Conservation (phyloP, 1,284 basidiomycete species). For the Melanopsichium pennsylvanicum region DNA sequence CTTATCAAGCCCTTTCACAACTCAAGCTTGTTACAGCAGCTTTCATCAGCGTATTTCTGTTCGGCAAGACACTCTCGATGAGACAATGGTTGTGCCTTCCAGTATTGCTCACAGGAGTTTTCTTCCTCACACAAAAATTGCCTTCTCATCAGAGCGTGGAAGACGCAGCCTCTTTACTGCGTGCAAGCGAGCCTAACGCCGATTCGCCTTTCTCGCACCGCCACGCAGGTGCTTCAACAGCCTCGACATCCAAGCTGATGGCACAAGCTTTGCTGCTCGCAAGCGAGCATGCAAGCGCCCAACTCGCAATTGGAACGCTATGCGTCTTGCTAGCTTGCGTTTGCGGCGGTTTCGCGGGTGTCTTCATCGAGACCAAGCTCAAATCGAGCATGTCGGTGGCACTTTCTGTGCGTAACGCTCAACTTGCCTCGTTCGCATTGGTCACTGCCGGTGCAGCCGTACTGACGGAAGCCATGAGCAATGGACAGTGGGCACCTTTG, state of each 20-base stretch:
- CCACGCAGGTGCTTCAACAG: not conserved
- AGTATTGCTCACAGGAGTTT: slow-evolving; percentile 16
- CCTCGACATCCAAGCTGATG: not conserved
- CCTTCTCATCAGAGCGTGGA: not conserved
- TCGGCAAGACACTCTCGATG: slow-evolving; percentile 15
- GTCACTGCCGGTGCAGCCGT: slow-evolving; percentile 19
- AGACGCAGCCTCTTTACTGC: slow-evolving; percentile 8
- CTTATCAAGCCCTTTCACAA: slow-evolving; percentile 35
- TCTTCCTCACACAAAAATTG: slow-evolving; percentile 16
- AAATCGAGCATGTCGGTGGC: slow-evolving; percentile 37
- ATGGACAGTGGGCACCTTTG: slow-evolving; percentile 13
- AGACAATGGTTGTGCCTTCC: slow-evolving; percentile 35
- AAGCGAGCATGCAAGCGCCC: slow-evolving; percentile 1
- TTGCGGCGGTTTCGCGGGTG: slow-evolving; percentile 37
- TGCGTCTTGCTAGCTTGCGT: slow-evolving; percentile 29
- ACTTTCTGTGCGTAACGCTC: slow-evolving; percentile 35
- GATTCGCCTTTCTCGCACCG: slow-evolving; percentile 21
- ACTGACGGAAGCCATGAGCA: slow-evolving; percentile 7
- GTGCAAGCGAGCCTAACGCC: not conserved
- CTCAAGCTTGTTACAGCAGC: slow-evolving; percentile 43
- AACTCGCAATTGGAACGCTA: slow-evolving; percentile 2
- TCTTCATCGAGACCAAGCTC: slow-evolving; percentile 35
- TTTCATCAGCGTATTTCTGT: slow-evolving; percentile 25
- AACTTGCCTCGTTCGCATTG: slow-evolving; percentile 27
- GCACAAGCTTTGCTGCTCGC: slow-evolving; percentile 9